Evolutionary conservation across 768 basidiomycete species (phyloP).

Genomic region (Leccinum uliginosum): DNA sequence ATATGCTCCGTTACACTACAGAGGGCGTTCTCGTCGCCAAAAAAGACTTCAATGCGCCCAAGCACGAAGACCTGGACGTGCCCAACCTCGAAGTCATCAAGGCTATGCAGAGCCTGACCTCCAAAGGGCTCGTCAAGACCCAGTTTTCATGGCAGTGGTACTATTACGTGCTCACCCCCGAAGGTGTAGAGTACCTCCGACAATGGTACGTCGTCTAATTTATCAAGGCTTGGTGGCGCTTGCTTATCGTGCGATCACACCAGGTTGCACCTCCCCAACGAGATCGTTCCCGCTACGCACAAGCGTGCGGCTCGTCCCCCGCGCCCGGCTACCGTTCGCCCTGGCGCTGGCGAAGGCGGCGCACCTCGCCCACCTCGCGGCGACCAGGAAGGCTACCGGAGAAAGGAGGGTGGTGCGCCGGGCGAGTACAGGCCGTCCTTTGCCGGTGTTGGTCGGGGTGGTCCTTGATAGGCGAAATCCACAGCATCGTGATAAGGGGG

Average conservation of each 20-base stretch:
- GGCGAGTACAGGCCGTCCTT: slow-evolving; percentile 89
- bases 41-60: slow-evolving; percentile 97
- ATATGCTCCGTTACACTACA: slow-evolving; percentile 25
- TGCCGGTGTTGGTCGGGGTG: slow-evolving; percentile 85
- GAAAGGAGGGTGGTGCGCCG: slow-evolving; percentile 84
- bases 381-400: slow-evolving; percentile 84
- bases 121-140: slow-evolving; percentile 90
- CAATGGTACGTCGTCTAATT: slow-evolving; percentile 54
- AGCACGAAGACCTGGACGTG: slow-evolving; percentile 86
- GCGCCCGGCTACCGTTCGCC: slow-evolving; percentile 73
- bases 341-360: slow-evolving; percentile 67
- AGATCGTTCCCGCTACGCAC: slow-evolving; percentile 97
- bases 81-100: slow-evolving; percentile 71
- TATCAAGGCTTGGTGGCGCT: background rate
- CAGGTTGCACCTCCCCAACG: slow-evolving; percentile 89
- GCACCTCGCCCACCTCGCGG: slow-evolving; percentile 87
- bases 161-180: slow-evolving; percentile 95
- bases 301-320: slow-evolving; percentile 91
- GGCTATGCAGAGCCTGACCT: slow-evolving; percentile 65
- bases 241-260: background rate
- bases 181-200: slow-evolving; percentile 95
- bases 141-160: slow-evolving; percentile 99
- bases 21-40: slow-evolving; percentile 99
- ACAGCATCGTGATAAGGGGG: background rate
- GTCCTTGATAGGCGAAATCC: slow-evolving; percentile 42